phyloP scores from a whole-genome alignment of 257 asterid genomes.

The Marsdenia floribunda region DNA sequence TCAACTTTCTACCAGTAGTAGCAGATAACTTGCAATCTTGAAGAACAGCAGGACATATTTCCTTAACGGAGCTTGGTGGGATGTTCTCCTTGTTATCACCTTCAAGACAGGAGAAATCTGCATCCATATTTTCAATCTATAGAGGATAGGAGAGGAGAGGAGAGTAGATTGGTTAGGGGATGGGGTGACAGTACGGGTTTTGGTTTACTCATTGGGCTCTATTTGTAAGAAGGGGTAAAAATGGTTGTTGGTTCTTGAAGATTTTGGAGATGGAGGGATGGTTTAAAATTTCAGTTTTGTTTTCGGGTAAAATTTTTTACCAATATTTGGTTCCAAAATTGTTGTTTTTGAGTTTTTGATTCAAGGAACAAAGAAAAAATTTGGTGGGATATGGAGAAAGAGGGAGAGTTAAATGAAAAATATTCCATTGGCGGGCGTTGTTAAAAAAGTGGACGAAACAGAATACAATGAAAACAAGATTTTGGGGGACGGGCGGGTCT shows the following conservation, averaged over 20 bases:
- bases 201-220: background rate
- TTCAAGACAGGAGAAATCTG: slow-evolving; percentile 9
- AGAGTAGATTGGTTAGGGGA: too few relatives aligned
- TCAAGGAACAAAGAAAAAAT: background rate
- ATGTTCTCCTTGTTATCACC: slow-evolving; percentile 44
- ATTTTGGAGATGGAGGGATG: slow-evolving; percentile 27
- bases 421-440: too few relatives aligned
- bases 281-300: slow-evolving; percentile 12
- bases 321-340: background rate
- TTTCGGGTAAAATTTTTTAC: too few relatives aligned
- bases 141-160: background rate
- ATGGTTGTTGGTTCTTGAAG: background rate
- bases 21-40: background rate
- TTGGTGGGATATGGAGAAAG: background rate
- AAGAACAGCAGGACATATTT: slow-evolving; percentile 1
- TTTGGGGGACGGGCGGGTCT: too few relatives aligned
- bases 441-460: too few relatives aligned
- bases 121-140: slow-evolving; percentile 25
- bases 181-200: background rate
- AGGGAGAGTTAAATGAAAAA: slow-evolving; percentile 14
- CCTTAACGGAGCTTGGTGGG: slow-evolving; percentile 18
- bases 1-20: background rate
- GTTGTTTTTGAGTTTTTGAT: background rate
- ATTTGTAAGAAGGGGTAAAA: background rate
- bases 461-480: too few relatives aligned